Evolutionary conservation across 83 land plant genomes (phyloP), one percentile per base, ranked within the genome.

Genomic region (Thuja plicata): DNA sequence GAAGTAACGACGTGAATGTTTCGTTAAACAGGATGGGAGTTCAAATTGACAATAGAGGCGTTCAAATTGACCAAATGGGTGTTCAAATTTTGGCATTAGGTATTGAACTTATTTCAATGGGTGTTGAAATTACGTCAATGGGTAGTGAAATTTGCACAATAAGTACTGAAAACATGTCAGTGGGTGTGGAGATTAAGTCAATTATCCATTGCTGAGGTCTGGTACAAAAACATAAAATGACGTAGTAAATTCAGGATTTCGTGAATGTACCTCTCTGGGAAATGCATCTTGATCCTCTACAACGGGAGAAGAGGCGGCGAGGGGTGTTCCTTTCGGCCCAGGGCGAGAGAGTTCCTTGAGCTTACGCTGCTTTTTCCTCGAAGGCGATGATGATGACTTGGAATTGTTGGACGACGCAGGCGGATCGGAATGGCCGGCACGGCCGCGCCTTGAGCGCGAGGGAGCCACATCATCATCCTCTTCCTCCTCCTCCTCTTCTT

Each of bases 381-480:
- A 48, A 74, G 35, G 35, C 38, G 78, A 74, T 12, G 35, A 74
- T 34, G 35, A 74, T 34, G 78, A 66, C 78, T 74, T 74, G 35
- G 78, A 74, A 74, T 74, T 32, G 5, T 24, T 13, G 32, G 55
- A 30, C 19, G 57, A 48, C 16, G 34, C 45, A 54, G 86, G 55
- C 55, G 86, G 86, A 84, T 84, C 86, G 37, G 86, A 46, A 7
- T 66, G 71, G 38, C 34, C 35, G 37, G 86, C 45, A 32, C 19
- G 55, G 17, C 86, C 86, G 24, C 13, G 37, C 50, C 24, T 46
- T 84, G 48, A 48, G 54, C 55, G 45, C 57, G 4, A 46, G 57
- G 86, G 86, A 55, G 86, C 86, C 86, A 84, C 86, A n/a, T 84
- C 86, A 84, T 45, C 86, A 5, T 84, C 86, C 8, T 46, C 86